These are phyloP conservation scores for Saccharomycopsis hybrid DNA, from an alignment of 1,139 yeast genomes.

Conservation along the genomic window DNA sequence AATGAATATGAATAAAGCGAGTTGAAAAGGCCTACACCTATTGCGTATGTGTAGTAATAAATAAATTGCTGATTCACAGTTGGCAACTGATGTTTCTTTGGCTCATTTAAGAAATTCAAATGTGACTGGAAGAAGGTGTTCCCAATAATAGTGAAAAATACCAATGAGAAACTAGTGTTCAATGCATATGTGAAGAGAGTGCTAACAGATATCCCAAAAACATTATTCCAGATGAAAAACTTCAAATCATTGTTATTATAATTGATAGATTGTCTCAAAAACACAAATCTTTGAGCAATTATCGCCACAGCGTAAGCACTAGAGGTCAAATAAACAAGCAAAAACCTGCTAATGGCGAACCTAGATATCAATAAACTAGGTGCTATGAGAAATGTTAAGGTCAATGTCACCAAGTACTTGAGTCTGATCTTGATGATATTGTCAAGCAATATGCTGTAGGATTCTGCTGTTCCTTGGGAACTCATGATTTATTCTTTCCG, in stretches of 20 bases:
- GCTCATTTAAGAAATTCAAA: constrained; percentile 5
- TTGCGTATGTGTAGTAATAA: constrained; percentile 7
- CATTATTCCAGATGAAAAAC: constrained; percentile 5
- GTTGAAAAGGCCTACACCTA: constrained; percentile 11
- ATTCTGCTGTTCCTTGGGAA: too few relatives aligned
- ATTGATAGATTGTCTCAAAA: constrained; percentile 3
- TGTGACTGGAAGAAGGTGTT: background rate
- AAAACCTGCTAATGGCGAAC: background rate
- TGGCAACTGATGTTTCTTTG: constrained; percentile 14
- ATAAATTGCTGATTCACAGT: constrained; percentile 10
- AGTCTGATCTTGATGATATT: constrained; percentile 8
- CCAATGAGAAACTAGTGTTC: background rate
- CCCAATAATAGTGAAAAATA: background rate
- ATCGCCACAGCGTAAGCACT: background rate
- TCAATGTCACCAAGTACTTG: constrained; percentile 9
- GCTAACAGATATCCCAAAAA: background rate
- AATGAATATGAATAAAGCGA: constrained; percentile 4
- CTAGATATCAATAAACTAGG: constrained; percentile 5
- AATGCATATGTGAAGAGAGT: background rate
- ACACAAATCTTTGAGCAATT: background rate
- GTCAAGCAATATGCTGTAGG: constrained; percentile 6
- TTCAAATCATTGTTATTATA: constrained; percentile 3
- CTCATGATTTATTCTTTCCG: too few relatives aligned
- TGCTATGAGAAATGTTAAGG: constrained; percentile 1
- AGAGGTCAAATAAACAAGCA: background rate